Conservation (phyloP, 108 stramenopile genomes). For the Pseudonitzschia multistriata region DNA sequence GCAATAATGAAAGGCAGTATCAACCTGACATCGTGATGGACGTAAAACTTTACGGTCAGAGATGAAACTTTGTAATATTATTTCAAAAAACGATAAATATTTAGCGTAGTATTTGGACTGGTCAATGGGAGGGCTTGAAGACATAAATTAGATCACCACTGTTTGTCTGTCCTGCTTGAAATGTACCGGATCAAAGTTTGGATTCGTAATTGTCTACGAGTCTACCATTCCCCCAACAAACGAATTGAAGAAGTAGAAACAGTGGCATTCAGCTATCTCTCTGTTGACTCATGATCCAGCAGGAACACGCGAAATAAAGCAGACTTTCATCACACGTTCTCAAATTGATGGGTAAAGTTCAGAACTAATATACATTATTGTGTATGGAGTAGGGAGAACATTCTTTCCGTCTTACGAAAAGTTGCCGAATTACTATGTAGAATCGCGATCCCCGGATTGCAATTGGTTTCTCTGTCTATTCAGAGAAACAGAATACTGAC, state of each 20-base stretch:
- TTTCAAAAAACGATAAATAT: neutral
- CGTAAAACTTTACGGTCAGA: constrained; percentile 58
- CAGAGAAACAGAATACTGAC: neutral
- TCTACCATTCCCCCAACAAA: no score
- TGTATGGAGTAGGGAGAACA: neutral
- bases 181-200: no score
- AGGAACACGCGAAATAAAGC: no score
- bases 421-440: neutral
- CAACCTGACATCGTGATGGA: constrained; percentile 81
- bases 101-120: neutral
- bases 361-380: constrained; percentile 3
- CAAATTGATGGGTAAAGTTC: no score
- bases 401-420: constrained; percentile 5
- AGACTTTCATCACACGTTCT: no score
- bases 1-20: constrained; percentile 64
- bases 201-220: no score
- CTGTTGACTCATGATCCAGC: no score
- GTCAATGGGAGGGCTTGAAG: no score
- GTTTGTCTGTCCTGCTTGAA: no score
- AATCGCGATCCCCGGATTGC: neutral
- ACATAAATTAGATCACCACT: no score
- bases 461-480: neutral
- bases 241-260: no score
- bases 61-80: neutral
- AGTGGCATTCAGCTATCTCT: no score